Base-by-base conservation (phyloP, 305 asterid genomes). In the Petunia hybrid region DNA sequence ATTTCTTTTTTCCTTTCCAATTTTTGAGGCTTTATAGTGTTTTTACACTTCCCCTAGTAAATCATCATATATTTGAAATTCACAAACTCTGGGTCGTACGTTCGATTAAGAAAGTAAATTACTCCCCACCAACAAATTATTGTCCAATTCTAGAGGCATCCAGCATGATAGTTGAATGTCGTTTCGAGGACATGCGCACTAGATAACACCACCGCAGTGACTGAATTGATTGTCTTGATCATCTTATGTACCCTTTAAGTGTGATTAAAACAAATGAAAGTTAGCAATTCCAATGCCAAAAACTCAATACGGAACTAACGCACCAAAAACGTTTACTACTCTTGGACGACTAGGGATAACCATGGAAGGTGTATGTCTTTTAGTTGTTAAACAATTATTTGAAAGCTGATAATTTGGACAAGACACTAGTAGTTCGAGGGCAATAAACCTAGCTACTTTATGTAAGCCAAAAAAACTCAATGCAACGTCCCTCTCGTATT, bases 401-500 rank as follows among this genome's bases (percentile, higher is more conserved):
- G 79, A 65, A 10, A 14, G 38, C 51, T 65, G 77, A 66, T 53
- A 65, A 59, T 55, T 69, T 80, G 80, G 82, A 75, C 22, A 57
- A 56, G 64, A 68, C 56, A 79, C 82, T 46, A 51, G 8, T 76
- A 70, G 81, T 81, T 76, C 81, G 82, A 87, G 91, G 88, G 85
- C 89, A 87, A 82, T 88, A 88, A 85, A 84, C 88, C 84, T 85
- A 87, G 83, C 46, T 82, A 83, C 46, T 73, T 65, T 65, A 63
- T 80, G 82, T 80, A 80, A 79, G 84, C 83, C 83, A 85, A 80
- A 81, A 82, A 78, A 83, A 70, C 63, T 40, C 78, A 6, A 84
- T 88, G 86, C 88, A 68, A 89, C 36, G 92, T 91, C 95, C 88
- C 88, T 89, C 90, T 79, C 87, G 2, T 13, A 80, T 59, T 76